phyloP scores from a whole-genome alignment of 345 rosid genomes.

The Clarkia xantiana region DNA sequence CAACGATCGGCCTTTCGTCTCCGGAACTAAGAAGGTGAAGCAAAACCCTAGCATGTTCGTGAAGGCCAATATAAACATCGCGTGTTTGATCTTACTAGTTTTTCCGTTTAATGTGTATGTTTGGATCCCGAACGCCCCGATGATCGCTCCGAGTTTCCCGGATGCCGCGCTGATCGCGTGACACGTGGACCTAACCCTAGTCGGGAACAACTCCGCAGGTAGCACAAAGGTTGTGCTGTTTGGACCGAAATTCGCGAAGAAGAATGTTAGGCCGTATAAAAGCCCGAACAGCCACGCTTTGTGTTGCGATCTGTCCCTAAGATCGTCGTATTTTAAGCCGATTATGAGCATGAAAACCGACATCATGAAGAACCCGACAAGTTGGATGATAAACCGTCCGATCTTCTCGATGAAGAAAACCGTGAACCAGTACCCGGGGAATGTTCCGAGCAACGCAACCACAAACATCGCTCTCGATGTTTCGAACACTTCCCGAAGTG shows the following conservation, averaged over 20 bases:
- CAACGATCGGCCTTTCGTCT: constrained; percentile 39
- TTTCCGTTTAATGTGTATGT: constrained; percentile 13
- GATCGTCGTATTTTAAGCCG: constrained; percentile 21
- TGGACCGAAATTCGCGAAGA: constrained; percentile 54
- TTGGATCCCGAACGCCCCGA: constrained; percentile 40
- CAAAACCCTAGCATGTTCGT: constrained; percentile 35
- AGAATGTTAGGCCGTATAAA: constrained; percentile 30
- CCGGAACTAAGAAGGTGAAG: constrained; percentile 34
- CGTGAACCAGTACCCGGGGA: constrained; percentile 58
- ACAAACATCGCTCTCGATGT: constrained; percentile 39
- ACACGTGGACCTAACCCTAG: constrained; percentile 39
- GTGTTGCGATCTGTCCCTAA: constrained; percentile 4
- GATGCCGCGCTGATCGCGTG: constrained; percentile 46
- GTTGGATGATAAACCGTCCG: constrained; percentile 35
- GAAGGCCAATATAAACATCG: constrained; percentile 29
- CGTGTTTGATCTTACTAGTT: constrained; percentile 7
- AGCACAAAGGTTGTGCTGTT: constrained; percentile 48
- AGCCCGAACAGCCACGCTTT: constrained; percentile 18
- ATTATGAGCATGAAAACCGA: constrained; percentile 30
- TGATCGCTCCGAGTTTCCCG: constrained; percentile 43
- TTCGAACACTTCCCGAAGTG: constrained; percentile 26
- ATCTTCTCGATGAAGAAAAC: constrained; percentile 30
- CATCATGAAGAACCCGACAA: constrained; percentile 51
- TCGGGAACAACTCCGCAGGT: constrained; percentile 47
- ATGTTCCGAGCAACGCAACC: constrained; percentile 29